Evolutionary conservation across 2,329 filamentous ascomycete genomes (phyloP).

Genomic region (Fusarium protoensiforme): DNA sequence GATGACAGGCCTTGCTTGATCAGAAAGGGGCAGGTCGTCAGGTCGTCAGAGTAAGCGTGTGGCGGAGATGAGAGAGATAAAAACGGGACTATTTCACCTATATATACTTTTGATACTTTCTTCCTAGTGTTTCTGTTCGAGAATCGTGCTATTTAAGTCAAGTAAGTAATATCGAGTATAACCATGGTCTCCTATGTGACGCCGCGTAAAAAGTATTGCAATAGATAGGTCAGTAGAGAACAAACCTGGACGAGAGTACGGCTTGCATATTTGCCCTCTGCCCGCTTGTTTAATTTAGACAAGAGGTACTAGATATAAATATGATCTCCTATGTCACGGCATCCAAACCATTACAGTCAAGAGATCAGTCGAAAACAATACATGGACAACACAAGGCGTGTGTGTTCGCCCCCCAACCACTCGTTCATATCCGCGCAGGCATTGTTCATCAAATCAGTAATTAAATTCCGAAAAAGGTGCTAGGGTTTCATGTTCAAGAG

Average conservation of each 20-base stretch:
- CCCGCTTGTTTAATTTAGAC: background rate
- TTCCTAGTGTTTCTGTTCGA: background rate
- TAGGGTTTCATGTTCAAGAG: background rate
- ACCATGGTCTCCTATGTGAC: background rate
- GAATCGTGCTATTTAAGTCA: background rate
- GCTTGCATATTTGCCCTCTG: background rate
- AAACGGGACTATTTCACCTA: background rate
- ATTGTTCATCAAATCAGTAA: background rate
- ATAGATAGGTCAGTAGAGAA: background rate
- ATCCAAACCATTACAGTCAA: background rate
- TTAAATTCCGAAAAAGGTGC: background rate
- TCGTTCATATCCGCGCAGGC: background rate
- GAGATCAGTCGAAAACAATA: background rate
- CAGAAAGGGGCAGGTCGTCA: background rate
- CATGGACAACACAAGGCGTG: background rate
- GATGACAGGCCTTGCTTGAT: background rate
- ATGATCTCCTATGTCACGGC: background rate
- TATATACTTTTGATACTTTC: background rate
- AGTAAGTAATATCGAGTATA: background rate
- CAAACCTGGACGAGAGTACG: background rate
- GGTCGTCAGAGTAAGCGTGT: background rate
- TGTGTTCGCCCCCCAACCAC: background rate
- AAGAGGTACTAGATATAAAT: background rate
- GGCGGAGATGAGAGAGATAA: background rate
- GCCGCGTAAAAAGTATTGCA: background rate